Percentiles rank a stretch among this genome's conserved stretches.
These are phyloP conservation scores for Arthrobotrys pseudoclavata DNA, from an alignment of 2,329 filamentous ascomycete species.

Conservation along the genomic window DNA sequence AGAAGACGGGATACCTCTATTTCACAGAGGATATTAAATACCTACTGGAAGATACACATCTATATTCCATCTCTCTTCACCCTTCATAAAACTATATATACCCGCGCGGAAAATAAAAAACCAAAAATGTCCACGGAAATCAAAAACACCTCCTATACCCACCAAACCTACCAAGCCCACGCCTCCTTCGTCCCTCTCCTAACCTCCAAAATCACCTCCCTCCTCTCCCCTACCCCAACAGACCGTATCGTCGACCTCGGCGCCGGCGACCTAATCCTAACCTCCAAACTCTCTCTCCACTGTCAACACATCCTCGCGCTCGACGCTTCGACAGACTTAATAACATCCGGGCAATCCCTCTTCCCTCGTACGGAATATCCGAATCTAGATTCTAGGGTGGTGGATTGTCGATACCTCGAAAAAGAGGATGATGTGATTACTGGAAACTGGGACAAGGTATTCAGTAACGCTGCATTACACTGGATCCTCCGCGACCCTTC, in stretches of 20 bases:
- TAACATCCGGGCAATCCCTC: slow-evolving; percentile 64
- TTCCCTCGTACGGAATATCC: slow-evolving; percentile 63
- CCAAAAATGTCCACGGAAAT: slow-evolving; percentile 10
- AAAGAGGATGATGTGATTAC: slow-evolving; percentile 25
- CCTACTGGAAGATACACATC: no score
- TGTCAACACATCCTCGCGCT: slow-evolving; percentile 65
- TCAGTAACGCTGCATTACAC: slow-evolving; percentile 68
- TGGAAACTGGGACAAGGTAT: slow-evolving; percentile 66
- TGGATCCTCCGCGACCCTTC: slow-evolving; percentile 65
- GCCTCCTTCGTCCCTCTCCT: slow-evolving; percentile 67
- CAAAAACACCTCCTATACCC: slow-evolving; percentile 29
- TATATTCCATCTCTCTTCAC: background rate
- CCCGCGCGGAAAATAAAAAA: no score
- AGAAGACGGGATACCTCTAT: background rate
- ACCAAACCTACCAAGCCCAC: slow-evolving; percentile 64
- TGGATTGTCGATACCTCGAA: slow-evolving; percentile 59
- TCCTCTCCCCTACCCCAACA: slow-evolving; percentile 65
- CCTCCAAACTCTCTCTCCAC: slow-evolving; percentile 65
- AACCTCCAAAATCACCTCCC: slow-evolving; percentile 65
- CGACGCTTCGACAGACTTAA: slow-evolving; percentile 67
- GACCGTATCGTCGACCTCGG: slow-evolving; percentile 66
- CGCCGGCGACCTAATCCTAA: slow-evolving; percentile 66
- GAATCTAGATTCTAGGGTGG: slow-evolving; percentile 64
- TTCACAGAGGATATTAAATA: no score
- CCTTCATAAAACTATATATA: no score